Evolutionary conservation across 257 asterid genomes (phyloP), one percentile per base, ranked within the genome.

Genomic region (Forsythia suspensa): DNA sequence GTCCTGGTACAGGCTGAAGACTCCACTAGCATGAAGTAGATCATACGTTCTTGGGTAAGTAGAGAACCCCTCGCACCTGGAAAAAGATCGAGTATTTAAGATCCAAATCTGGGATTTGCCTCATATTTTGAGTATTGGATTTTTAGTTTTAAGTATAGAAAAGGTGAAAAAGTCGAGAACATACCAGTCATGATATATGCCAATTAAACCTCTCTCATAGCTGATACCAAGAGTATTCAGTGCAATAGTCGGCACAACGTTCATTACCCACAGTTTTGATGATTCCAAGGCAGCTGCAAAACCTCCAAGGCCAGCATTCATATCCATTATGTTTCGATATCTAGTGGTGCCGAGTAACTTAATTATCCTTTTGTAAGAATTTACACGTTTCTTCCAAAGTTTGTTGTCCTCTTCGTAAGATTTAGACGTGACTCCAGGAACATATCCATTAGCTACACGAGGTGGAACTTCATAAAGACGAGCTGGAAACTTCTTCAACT

Each of bases 101-200:
- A 77, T 76, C 79, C 82, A 73, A 75, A 61, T 72, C 39, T n/a
- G 75, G 43, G 44, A 43, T 70, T 70, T 73, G 63, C 75, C 42
- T 16, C 18, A 48, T 42, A 29, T 46, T 61, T 8, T 24, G 41
- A 76, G 13, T 61, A 11, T 38, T 20, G 38, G 15, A 48, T 46
- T 10, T 71, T 59, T 40, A 52, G n/a, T 7, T 38, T 4, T 6
- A 68, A 67, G 29, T 29, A 29, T 43, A 61, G 66, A 29, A 46
- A 79, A 48, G 37, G 48, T 39, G 72, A 39, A 11, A 76, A 59
- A 59, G 72, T 37, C 29, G 1, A 75, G 75, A 70, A 79, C 18
- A n/a, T 92, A 94, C 98, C 98, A 94, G 72, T 94, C 97, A 72
- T 94, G 98, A 87, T 94, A 89, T 12, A 94, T 91, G 84, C 98